These are phyloP conservation scores for Garcia nutans DNA, from an alignment of 345 rosid species.

Conservation along the genomic window DNA sequence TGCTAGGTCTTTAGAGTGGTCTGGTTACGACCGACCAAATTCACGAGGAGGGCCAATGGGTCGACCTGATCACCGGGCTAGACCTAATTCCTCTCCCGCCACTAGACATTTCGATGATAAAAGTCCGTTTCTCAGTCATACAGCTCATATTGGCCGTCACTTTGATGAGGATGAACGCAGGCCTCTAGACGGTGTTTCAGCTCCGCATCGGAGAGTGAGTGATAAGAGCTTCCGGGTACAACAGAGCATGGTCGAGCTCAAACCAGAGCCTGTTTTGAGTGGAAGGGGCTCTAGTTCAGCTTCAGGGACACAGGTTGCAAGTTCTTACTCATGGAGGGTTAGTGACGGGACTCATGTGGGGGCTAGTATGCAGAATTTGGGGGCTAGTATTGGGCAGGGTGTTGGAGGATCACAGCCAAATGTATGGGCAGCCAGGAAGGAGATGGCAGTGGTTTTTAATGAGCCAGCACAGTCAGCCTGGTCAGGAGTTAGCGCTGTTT, in stretches of 20 bases:
- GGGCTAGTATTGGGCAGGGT: conserved; percentile 33
- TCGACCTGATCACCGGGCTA: conserved; percentile 54
- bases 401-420: conserved; percentile 43
- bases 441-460: conserved; percentile 29
- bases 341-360: conserved; percentile 31
- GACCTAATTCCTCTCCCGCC: conserved; percentile 64
- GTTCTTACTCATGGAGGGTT: conserved; percentile 44
- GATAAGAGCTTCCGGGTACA: conserved; percentile 54
- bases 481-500: conserved; percentile 48
- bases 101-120: conserved; percentile 70
- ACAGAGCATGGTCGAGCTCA: conserved; percentile 41
- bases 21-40: conserved; percentile 50
- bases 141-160: conserved; percentile 58
- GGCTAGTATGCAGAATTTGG: conserved; percentile 28
- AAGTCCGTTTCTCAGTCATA: conserved; percentile 56
- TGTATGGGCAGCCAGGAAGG: conserved; percentile 66
- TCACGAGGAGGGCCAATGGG: conserved; percentile 60
- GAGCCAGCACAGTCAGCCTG: conserved; percentile 49
- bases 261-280: conserved; percentile 38
- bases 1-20: conserved; percentile 53
- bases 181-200: conserved; percentile 67
- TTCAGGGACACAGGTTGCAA: conserved; percentile 9
- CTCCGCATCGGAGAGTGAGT: conserved; percentile 53
- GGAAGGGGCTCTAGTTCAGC: conserved; percentile 33
- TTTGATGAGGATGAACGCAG: conserved; percentile 85